Percentiles rank a stretch among this genome's conserved stretches.
These are phyloP conservation scores for Triticum aestivum DNA, from an alignment of 176 grass and related monocot genomes.

Conservation along the genomic window IWGSC_CS_RefSeq_v2.1 NC_057812.1:482744422-482744921, in stretches of 20 bases:
- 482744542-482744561: no score
- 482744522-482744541: no score
- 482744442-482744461: background rate
- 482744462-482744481: no score
- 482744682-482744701: background rate
- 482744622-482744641: background rate
- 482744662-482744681: no score
- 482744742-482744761: background rate
- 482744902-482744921: no score
- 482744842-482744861: no score
- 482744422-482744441: background rate
- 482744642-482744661: background rate
- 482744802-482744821: background rate
- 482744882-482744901: no score
- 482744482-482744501: no score
- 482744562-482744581: no score
- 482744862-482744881: no score
- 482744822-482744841: background rate
- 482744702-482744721: background rate
- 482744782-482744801: background rate
- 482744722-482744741: background rate
- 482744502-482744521: no score
- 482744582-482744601: no score
- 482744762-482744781: background rate
- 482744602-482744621: background rate